Percentiles rank a stretch among this genome's conserved stretches.
phyloP scores from a whole-genome alignment of 768 basidiomycete species.

The Hydnum rufescens region DNA sequence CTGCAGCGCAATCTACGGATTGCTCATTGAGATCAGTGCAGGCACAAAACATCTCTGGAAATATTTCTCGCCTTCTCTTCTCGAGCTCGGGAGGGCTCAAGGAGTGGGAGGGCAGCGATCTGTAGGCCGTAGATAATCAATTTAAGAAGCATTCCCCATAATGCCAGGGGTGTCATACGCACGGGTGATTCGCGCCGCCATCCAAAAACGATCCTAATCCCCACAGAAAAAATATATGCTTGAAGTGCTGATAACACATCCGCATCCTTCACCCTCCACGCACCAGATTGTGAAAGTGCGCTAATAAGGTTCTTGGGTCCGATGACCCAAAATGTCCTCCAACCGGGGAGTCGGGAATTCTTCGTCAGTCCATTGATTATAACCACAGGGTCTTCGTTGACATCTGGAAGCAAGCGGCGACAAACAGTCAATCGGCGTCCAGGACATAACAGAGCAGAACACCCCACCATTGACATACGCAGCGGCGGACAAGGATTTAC shows the following conservation, averaged over 20 bases:
- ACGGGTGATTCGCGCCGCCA: conserved; percentile 89
- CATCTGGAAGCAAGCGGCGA: conserved; percentile 26
- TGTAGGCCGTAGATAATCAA: conserved; percentile 35
- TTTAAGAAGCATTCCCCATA: background rate
- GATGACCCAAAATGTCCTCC: conserved; percentile 82
- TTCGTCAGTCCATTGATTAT: conserved; percentile 90
- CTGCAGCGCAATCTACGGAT: conserved; percentile 51
- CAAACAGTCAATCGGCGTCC: background rate
- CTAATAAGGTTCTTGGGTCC: conserved; percentile 78
- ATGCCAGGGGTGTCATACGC: conserved; percentile 15
- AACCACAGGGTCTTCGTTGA: conserved; percentile 65
- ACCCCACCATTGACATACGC: conserved; percentile 41
- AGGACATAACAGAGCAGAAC: background rate
- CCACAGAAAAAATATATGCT: too few species aligned
- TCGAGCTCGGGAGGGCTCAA: conserved; percentile 48
- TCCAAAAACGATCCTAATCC: conserved; percentile 94
- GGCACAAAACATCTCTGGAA: too few species aligned
- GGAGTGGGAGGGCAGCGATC: conserved; percentile 66
- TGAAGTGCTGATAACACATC: background rate
- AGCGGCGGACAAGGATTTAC: conserved; percentile 65
- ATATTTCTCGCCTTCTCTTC: conserved; percentile 36
- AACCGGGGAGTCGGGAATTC: conserved; percentile 92
- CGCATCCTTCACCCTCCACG: conserved; percentile 12
- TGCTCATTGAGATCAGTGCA: background rate
- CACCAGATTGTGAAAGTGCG: conserved; percentile 81